Evolutionary conservation across 805 yeast genomes (phyloP).

Genomic region (Candida verbasci): DNA sequence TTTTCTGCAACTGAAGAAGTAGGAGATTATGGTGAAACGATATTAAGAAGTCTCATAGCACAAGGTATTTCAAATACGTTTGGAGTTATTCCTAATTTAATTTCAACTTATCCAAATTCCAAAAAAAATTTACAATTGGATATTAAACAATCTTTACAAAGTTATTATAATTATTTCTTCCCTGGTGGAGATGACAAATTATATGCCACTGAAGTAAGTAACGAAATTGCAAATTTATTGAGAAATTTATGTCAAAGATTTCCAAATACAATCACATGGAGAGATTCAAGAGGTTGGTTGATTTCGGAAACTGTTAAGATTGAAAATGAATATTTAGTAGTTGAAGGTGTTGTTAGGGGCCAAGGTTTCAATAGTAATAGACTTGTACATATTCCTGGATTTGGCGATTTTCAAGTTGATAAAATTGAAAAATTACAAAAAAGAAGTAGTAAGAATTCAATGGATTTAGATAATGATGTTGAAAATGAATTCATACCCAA

Average conservation of each 20-base stretch:
- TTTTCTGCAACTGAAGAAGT: conserved; percentile 84
- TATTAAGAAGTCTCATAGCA: conserved; percentile 79
- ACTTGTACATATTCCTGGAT: conserved; percentile 80
- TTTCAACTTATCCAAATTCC: conserved; percentile 58
- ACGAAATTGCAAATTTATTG: conserved; percentile 70
- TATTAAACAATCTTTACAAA: conserved; percentile 39
- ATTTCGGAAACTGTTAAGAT: conserved; percentile 60
- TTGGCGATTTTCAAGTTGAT: conserved; percentile 81
- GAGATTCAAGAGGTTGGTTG: conserved; percentile 87
- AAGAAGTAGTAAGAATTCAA: conserved; percentile 1
- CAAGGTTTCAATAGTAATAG: conserved; percentile 74
- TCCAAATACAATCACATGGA: conserved; percentile 85
- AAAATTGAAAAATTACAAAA: conserved; percentile 50
- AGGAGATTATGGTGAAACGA: conserved; percentile 81
- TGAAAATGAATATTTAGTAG: conserved; percentile 41
- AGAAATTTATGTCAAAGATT: conserved; percentile 79
- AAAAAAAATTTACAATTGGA: conserved; percentile 75
- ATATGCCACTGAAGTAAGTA: conserved; percentile 58
- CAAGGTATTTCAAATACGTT: conserved; percentile 87
- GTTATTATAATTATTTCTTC: conserved; percentile 40
- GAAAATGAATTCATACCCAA: conserved; percentile 22
- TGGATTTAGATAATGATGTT: conserved; percentile 19
- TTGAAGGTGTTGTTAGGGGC: conserved; percentile 88
- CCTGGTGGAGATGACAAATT: conserved; percentile 72
- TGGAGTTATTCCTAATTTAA: conserved; percentile 75